These are phyloP conservation scores for Penicillium alfredii DNA, from an alignment of 495 filamentous ascomycete genomes.

Conservation along the genomic window DNA sequence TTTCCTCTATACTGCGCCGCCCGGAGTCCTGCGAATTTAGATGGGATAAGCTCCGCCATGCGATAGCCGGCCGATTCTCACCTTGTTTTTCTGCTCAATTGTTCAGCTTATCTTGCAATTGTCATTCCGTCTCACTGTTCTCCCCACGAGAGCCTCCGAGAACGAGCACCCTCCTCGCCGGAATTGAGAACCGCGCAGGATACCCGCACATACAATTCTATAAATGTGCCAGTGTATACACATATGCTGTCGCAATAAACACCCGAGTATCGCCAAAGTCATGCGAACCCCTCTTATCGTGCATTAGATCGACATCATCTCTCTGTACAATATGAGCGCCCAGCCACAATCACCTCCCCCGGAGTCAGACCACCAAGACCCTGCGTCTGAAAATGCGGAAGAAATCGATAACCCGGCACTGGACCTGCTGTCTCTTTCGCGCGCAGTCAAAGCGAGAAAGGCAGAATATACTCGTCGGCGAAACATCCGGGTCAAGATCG, in stretches of 20 bases:
- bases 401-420: constrained; percentile 12
- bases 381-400: constrained; percentile 22
- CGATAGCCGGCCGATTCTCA: constrained; percentile 8
- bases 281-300: constrained; percentile 1
- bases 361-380: constrained; percentile 10
- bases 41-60: constrained; percentile 10
- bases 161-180: constrained; percentile 1
- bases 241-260: constrained; percentile 4
- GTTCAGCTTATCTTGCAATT: no score
- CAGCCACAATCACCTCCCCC: constrained; percentile 8
- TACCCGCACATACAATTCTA: background rate
- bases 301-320: background rate
- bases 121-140: background rate
- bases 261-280: background rate
- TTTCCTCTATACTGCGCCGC: constrained; percentile 4
- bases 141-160: background rate
- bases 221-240: constrained; percentile 5
- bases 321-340: constrained; percentile 9
- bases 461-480: constrained; percentile 68
- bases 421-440: constrained; percentile 44
- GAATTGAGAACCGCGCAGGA: constrained; percentile 10
- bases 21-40: constrained; percentile 3
- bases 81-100: no score
- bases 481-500: constrained; percentile 75
- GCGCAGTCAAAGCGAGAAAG: constrained; percentile 62